Evolutionary conservation across 192 early-diverging fungal genomes (phyloP), one percentile per base, ranked within the genome.

Genomic region (Polychytrium aggregatum): DNA sequence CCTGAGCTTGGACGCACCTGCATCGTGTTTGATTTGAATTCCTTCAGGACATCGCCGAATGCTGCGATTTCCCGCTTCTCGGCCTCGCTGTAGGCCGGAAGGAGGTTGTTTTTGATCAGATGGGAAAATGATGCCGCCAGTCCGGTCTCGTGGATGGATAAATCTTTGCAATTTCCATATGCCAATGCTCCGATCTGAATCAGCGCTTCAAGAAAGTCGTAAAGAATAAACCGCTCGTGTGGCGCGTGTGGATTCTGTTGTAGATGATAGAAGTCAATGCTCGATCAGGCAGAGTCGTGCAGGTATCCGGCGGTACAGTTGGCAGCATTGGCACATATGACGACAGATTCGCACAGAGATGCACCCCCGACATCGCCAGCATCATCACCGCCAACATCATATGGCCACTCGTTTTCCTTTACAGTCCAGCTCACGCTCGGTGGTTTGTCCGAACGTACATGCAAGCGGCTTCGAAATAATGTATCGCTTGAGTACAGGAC

Each of bases 161-260:
- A 46, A 18, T 68, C 55, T 13, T 44, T 42, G 11, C 24, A 33
- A 4, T 46, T 37, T n/a, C 41, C 48, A 53, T 71, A 71, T 0
- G 68, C 16, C 11, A 63, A 54, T 38, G 60, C 44, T 1, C 65
- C 44, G 3, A 59, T 43, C 9, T 55, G 49, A 1, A 76, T 34
- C 4, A 76, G 50, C 27, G 36, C 50, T 1, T 70, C 61, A 11
- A 76, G 27, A 28, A 73, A 67, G 40, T 76, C 74, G 43, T 60
- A 48, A 25, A 68, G 52, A 22, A 70, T 70, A 28, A 73, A 69
- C n/a, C 48, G 40, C 16, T 52, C 55, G 3, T 27, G 18, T 27
- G 62, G 54, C 2, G 45, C 28, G 36, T 76, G 74, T 25, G 74
- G 74, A 24, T 56, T 43, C 72, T 75, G 31, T 33, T 33, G 6